Conservation (phyloP, 257 asterid genomes). For the Pogostemon cablin region DNA sequence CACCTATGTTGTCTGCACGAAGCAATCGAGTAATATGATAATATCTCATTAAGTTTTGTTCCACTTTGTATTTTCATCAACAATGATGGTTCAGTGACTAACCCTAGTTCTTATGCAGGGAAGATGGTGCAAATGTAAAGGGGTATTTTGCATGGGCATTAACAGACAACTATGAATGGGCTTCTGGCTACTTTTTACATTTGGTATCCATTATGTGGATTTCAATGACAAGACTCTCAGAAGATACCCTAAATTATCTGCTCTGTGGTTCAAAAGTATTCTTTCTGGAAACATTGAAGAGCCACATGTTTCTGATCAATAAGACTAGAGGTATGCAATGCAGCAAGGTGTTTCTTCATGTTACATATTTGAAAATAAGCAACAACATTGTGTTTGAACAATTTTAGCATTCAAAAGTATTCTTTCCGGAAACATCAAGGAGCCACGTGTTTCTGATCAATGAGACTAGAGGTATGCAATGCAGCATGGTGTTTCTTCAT, state of each 20-base stretch:
- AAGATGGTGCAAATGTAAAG: slow-evolving; percentile 47
- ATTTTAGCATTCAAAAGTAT: neutral
- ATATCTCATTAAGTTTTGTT: neutral
- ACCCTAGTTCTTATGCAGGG: slow-evolving; percentile 27
- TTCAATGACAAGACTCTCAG: slow-evolving; percentile 26
- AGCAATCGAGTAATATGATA: slow-evolving; percentile 34
- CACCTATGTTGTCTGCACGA: slow-evolving; percentile 46
- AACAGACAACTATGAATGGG: slow-evolving; percentile 43
- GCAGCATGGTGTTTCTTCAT: too few species aligned
- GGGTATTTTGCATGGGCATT: slow-evolving; percentile 53
- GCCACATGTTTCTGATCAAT: slow-evolving; percentile 24
- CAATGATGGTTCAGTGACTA: too few species aligned
- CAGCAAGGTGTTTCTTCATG: too few species aligned
- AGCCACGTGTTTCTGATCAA: neutral
- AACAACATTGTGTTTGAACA: too few species aligned
- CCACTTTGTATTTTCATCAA: neutral
- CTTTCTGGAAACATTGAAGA: neutral
- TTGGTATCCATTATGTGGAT: slow-evolving; percentile 47
- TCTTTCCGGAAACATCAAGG: neutral
- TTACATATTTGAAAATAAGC: too few species aligned
- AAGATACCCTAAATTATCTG: slow-evolving; percentile 46
- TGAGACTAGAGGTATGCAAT: too few species aligned
- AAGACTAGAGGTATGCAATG: neutral
- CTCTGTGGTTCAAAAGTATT: slow-evolving; percentile 45
- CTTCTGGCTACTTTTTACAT: slow-evolving; percentile 41